These are phyloP conservation scores for Akanthomyces lecanii DNA, from an alignment of 2,329 filamentous ascomycete species.

Conservation along the genomic window DNA sequence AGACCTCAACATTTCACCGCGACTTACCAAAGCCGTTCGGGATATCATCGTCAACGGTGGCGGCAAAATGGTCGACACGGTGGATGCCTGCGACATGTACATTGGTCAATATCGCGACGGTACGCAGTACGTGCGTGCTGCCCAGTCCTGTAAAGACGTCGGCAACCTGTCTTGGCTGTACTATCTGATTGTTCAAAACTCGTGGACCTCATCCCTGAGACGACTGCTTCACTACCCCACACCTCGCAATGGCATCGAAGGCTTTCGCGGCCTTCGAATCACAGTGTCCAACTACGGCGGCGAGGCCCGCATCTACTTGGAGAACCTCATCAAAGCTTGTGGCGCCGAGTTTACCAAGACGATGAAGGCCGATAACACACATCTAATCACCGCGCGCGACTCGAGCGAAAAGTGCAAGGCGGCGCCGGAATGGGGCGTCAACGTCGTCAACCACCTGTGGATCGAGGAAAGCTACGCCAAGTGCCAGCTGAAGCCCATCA, in stretches of 20 bases:
- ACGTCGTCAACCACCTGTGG: constrained; percentile 93
- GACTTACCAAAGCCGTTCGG: constrained; percentile 63
- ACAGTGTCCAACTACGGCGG: constrained; percentile 96
- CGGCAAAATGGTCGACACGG: constrained; percentile 60
- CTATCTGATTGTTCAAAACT: constrained; percentile 80
- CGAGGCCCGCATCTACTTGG: constrained; percentile 86
- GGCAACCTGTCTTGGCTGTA: constrained; percentile 94
- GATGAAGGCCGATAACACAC: constrained; percentile 92
- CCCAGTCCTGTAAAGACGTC: constrained; percentile 73
- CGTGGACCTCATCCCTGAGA: constrained; percentile 80
- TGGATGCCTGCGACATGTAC: constrained; percentile 73
- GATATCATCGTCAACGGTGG: constrained; percentile 68
- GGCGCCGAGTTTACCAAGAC: constrained; percentile 92
- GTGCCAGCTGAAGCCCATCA: constrained; percentile 70
- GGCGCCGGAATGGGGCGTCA: constrained; percentile 85
- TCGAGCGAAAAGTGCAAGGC: constrained; percentile 91
- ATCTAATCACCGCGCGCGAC: constrained; percentile 86
- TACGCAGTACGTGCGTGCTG: constrained; percentile 69
- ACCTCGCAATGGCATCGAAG: constrained; percentile 70
- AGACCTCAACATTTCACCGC: constrained; percentile 67
- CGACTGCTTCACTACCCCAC: constrained; percentile 88
- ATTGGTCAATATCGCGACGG: constrained; percentile 86
- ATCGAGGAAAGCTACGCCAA: constrained; percentile 95
- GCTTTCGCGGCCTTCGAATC: constrained; percentile 72
- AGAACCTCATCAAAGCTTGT: constrained; percentile 80